phyloP scores from a whole-genome alignment of 2,329 filamentous ascomycete species.

The Botrytis tulipae region DNA sequence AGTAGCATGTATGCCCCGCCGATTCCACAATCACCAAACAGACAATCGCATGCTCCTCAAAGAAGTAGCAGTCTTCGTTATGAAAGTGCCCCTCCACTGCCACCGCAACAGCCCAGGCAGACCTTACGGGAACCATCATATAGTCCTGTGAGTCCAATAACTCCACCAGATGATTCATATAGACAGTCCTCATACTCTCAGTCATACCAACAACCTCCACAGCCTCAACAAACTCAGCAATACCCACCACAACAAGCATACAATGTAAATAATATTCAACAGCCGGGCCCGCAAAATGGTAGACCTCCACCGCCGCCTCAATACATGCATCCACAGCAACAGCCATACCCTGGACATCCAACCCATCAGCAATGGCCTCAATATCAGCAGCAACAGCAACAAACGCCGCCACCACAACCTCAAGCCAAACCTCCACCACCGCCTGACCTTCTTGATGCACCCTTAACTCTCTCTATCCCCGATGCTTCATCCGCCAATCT shows the following conservation, averaged over 20 bases:
- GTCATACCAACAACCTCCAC: constrained; percentile 29
- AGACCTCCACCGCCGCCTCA: constrained; percentile 26
- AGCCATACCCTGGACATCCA: constrained; percentile 28
- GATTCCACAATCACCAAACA: constrained; percentile 24
- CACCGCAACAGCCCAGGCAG: constrained; percentile 35
- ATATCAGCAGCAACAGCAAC: constrained; percentile 34
- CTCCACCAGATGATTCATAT: constrained; percentile 29
- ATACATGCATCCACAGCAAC: constrained; percentile 29
- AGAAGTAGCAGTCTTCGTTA: constrained; percentile 38
- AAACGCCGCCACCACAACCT: constrained; percentile 34
- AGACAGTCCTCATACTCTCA: constrained; percentile 28
- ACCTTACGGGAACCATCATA: constrained; percentile 28
- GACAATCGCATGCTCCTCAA: constrained; percentile 34
- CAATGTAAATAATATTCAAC: constrained; percentile 22
- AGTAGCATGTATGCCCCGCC: constrained; percentile 29
- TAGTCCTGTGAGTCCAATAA: constrained; percentile 35
- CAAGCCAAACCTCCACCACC: constrained; percentile 41
- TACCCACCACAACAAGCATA: constrained; percentile 11
- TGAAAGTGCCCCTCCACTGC: constrained; percentile 34
- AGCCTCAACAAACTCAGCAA: constrained; percentile 23
- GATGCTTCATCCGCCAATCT: constrained; percentile 45
- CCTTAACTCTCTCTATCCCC: constrained; percentile 52
- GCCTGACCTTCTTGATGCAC: constrained; percentile 54
- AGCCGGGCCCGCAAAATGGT: constrained; percentile 25
- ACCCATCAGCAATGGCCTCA: constrained; percentile 31